These are phyloP conservation scores for Moniliophthora roreri DNA, from an alignment of 1,284 basidiomycete genomes.

Conservation along the genomic window DNA sequence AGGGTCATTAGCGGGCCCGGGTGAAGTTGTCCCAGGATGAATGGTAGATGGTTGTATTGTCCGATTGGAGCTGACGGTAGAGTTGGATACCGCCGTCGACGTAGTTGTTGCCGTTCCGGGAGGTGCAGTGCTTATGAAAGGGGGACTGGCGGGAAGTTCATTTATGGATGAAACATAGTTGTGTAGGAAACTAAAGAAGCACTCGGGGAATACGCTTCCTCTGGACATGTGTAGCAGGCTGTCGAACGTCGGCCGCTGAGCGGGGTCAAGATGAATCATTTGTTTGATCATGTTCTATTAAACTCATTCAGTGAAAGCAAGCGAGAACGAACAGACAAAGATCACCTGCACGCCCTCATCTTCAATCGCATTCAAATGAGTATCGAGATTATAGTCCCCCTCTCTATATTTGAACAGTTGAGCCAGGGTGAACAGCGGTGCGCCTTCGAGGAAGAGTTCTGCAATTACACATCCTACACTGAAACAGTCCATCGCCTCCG, in stretches of 20 bases:
- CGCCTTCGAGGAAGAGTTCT: constrained; percentile 95
- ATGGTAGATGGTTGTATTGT: constrained; percentile 25
- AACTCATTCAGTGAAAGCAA: constrained; percentile 22
- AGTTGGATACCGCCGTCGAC: too few species aligned
- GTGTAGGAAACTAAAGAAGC: constrained; percentile 93
- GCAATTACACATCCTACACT: constrained; percentile 95
- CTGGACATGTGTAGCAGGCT: constrained; percentile 78
- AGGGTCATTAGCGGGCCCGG: constrained; percentile 33
- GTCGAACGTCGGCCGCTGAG: constrained; percentile 80
- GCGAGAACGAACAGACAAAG: constrained; percentile 14
- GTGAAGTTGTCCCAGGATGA: constrained; percentile 28
- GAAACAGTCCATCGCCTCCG: constrained; percentile 98
- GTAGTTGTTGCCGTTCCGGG: constrained; percentile 21
- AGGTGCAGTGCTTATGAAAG: constrained; percentile 39
- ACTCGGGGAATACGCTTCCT: constrained; percentile 84
- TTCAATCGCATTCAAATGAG: constrained; percentile 74
- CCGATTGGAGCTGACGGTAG: constrained; percentile 27
- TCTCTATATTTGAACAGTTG: constrained; percentile 95
- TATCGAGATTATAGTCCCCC: constrained; percentile 79
- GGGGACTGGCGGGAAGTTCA: constrained; percentile 53
- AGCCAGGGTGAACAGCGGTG: constrained; percentile 91
- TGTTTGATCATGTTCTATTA: constrained; percentile 79
- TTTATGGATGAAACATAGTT: constrained; percentile 85
- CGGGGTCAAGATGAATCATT: constrained; percentile 87
- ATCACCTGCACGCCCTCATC: constrained; percentile 81